Evolutionary conservation across 116 monocot species (phyloP).

Genomic region (Phalaenopsis hybrid): DNA sequence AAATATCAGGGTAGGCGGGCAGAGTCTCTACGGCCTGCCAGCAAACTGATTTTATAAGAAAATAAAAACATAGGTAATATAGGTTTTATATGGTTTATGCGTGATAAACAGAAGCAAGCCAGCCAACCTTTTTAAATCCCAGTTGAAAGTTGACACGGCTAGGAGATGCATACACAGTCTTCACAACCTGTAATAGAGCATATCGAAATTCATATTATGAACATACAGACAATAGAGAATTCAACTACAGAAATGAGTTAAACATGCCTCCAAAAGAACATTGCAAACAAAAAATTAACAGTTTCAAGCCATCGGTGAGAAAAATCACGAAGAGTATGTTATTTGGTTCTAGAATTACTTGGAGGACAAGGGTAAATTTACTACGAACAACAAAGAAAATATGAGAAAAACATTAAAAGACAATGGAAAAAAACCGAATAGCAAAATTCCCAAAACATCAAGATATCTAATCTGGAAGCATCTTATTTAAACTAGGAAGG

Average conservation of each 20-base stretch:
- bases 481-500: background rate
- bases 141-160: conserved; percentile 93
- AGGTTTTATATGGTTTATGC: background rate
- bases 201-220: background rate
- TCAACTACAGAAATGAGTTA: background rate
- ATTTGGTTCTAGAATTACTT: background rate
- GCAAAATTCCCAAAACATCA: background rate
- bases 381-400: background rate
- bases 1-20: conserved; percentile 92
- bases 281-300: background rate
- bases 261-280: background rate
- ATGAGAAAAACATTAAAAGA: background rate
- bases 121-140: conserved; percentile 74
- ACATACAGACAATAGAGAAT: background rate
- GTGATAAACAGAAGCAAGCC: background rate
- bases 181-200: conserved; percentile 57
- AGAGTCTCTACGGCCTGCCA: conserved; percentile 75
- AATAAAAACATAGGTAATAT: conserved; percentile 2
- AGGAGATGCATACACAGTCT: conserved; percentile 98
- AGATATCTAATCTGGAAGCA: background rate
- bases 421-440: background rate
- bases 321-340: background rate
- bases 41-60: background rate
- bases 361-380: background rate
- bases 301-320: background rate